phyloP scores from a whole-genome alignment of 2,329 filamentous ascomycete species.

The Xylariaceae sp. region DNA sequence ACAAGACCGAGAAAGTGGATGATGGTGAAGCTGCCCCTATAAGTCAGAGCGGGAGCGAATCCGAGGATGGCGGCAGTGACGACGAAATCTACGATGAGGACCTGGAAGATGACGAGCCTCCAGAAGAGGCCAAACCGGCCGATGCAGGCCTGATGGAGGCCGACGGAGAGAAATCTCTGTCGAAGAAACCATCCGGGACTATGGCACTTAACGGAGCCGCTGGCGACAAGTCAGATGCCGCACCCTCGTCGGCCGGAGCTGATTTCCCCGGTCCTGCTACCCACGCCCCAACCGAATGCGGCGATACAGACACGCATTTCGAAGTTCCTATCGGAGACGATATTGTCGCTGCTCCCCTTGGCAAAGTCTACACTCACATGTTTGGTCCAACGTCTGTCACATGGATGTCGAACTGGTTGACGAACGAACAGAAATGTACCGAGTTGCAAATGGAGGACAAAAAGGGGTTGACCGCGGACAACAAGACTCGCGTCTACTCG shows the following conservation, averaged over 20 bases:
- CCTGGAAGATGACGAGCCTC: slow-evolving; percentile 62
- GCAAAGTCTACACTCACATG: slow-evolving; percentile 82
- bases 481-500: slow-evolving; percentile 67
- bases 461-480: slow-evolving; percentile 69
- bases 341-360: slow-evolving; percentile 76
- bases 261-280: slow-evolving; percentile 83
- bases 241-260: slow-evolving; percentile 38
- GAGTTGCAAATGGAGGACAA: slow-evolving; percentile 87
- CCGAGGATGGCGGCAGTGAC: slow-evolving; percentile 57
- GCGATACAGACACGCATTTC: slow-evolving; percentile 72
- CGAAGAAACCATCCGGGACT: slow-evolving; percentile 66
- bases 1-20: slow-evolving; percentile 84
- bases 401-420: slow-evolving; percentile 84
- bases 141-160: slow-evolving; percentile 44
- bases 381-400: slow-evolving; percentile 75
- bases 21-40: slow-evolving; percentile 41
- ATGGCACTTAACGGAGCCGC: slow-evolving; percentile 40
- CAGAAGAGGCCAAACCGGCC: slow-evolving; percentile 34
- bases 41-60: slow-evolving; percentile 50
- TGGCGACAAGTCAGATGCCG: slow-evolving; percentile 47
- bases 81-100: slow-evolving; percentile 75
- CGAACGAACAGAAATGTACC: slow-evolving; percentile 78
- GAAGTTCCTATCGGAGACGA: slow-evolving; percentile 84
- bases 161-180: slow-evolving; percentile 56
- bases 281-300: slow-evolving; percentile 81